A percentile compares a stretch with the other conserved stretches of the same genome.
Evolutionary conservation across 169 alveolate species (phyloP).

Genomic region (Plasmodium gonderi): DNA sequence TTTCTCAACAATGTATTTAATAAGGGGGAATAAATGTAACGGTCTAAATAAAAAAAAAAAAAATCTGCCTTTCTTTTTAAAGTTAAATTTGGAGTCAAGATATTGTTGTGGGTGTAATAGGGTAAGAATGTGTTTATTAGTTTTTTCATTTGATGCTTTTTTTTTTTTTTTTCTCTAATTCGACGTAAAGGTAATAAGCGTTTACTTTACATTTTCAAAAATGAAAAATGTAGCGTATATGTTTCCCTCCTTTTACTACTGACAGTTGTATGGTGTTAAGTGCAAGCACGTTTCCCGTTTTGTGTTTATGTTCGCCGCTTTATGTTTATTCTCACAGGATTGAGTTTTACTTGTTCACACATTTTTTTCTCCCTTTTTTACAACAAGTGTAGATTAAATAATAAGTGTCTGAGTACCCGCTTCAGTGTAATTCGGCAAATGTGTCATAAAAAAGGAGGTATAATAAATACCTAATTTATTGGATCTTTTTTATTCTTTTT

Average conservation of each 20-base stretch:
- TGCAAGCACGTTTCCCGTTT: background rate
- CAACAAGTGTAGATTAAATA: background rate
- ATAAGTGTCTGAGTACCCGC: background rate
- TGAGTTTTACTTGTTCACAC: too few relatives aligned
- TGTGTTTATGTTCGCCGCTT: too few relatives aligned
- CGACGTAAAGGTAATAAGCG: background rate
- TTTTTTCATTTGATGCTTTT: conserved; percentile 34
- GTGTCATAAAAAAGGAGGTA: background rate
- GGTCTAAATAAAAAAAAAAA: conserved; percentile 60
- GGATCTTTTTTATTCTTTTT: background rate
- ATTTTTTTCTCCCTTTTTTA: background rate
- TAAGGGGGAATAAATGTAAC: conserved; percentile 66
- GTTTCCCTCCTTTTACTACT: background rate
- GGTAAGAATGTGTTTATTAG: conserved; percentile 50
- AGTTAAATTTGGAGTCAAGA: conserved; percentile 23
- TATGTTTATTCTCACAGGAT: too few relatives aligned
- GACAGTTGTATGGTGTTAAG: background rate
- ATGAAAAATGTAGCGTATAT: background rate
- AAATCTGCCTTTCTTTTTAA: conserved; percentile 50
- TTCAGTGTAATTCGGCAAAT: background rate
- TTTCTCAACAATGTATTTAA: conserved; percentile 3
- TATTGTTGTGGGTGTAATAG: conserved; percentile 41
- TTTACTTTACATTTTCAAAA: background rate
- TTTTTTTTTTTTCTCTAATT: background rate
- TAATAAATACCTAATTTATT: background rate